These are phyloP conservation scores for Scedosporium minutisporum DNA, from an alignment of 2,329 filamentous ascomycete genomes.

Conservation along the genomic window DNA sequence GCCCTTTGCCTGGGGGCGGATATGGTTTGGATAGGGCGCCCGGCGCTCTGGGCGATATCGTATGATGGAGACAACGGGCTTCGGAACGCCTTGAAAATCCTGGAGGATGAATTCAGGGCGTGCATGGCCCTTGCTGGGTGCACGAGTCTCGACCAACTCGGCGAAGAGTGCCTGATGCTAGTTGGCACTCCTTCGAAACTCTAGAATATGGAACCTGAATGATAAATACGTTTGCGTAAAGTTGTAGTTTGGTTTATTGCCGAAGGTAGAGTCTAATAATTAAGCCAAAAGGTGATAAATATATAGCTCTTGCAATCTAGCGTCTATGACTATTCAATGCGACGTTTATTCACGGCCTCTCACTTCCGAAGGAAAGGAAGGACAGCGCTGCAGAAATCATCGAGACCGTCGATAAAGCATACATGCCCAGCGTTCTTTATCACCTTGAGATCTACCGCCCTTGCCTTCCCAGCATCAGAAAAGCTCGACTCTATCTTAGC, in stretches of 20 bases:
- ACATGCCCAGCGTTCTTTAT: constrained; percentile 28
- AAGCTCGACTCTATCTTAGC: constrained; percentile 24
- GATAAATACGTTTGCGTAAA: background rate
- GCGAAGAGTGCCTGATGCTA: constrained; percentile 4
- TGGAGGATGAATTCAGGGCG: constrained; percentile 23
- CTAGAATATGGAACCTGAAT: background rate
- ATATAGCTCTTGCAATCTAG: background rate
- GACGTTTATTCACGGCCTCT: background rate
- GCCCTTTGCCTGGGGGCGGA: constrained; percentile 30
- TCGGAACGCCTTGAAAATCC: constrained; percentile 26
- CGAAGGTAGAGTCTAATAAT: background rate
- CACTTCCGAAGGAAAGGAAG: constrained; percentile 15
- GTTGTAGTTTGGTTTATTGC: background rate
- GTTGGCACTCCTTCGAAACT: constrained; percentile 6
- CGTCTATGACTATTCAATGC: background rate
- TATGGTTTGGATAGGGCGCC: constrained; percentile 33
- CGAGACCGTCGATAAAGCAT: constrained; percentile 26
- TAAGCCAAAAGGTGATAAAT: background rate
- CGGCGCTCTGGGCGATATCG: constrained; percentile 26
- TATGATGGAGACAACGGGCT: constrained; percentile 22
- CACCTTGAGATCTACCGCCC: constrained; percentile 21
- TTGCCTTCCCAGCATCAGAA: constrained; percentile 14
- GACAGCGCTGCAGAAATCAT: constrained; percentile 19
- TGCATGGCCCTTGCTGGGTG: constrained; percentile 17
- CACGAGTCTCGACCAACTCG: constrained; percentile 9